These are phyloP conservation scores for Immersiporthe knoxdaviesiana DNA, from an alignment of 2,329 filamentous ascomycete genomes.

Conservation along the genomic window DNA sequence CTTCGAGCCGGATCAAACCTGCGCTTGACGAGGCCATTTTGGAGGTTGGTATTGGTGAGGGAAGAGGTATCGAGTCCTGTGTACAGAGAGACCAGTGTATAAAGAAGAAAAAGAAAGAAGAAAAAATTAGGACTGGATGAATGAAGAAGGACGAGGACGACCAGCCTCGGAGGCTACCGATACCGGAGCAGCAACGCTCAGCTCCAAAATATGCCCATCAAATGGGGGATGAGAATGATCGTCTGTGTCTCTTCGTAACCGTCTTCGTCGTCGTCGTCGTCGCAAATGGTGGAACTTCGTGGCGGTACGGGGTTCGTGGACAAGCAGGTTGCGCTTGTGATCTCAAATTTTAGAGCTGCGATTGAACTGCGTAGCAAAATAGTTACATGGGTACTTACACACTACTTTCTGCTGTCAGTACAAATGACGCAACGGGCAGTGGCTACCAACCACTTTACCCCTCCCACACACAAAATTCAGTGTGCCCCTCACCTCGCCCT, in stretches of 20 bases:
- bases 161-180: not conserved
- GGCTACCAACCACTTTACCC: not conserved
- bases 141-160: not conserved
- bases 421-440: not conserved
- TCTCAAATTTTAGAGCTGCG: not conserved
- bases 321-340: not conserved
- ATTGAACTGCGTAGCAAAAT: not conserved
- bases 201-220: not conserved
- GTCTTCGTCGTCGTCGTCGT: not conserved
- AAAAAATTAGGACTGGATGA: not conserved
- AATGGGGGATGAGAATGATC: not conserved
- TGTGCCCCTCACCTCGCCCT: not conserved
- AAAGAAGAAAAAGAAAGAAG: not conserved
- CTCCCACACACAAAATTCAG: not conserved
- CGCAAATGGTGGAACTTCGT: too few species aligned
- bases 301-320: not conserved
- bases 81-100: not conserved
- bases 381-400: not conserved
- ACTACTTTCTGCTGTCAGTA: not conserved
- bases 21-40: constrained; percentile 40
- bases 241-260: not conserved
- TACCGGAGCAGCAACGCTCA: not conserved
- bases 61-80: not conserved
- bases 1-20: constrained; percentile 28
- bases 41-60: not conserved